Base-by-base conservation (phyloP, 768 basidiomycete species). In the Podaxis carcinomalis region DNA sequence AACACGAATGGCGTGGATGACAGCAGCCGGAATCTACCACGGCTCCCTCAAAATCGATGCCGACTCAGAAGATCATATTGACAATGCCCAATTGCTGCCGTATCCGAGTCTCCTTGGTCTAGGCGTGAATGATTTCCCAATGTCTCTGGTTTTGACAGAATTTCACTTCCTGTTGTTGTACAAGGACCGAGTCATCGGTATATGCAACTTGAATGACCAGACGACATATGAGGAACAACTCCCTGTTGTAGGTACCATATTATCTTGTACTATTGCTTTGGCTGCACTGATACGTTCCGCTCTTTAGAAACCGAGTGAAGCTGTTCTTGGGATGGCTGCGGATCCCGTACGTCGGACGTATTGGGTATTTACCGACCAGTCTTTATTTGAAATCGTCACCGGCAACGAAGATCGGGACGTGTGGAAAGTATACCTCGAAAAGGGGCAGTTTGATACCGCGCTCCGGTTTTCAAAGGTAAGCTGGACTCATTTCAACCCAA, bases 101-200 rank as follows among this genome's bases (percentile, higher is more conserved):
- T 95, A 93, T 68, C 91, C 91, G 16, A 54, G 76, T 32, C 64
- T 77, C 36, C 70, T 74, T 6, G 67, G 65, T 23, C 61, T 58
- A 36, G 73, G 73, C 14, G 27, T 64, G 4, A 69, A 75, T 4
- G 80, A 84, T 55, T 68, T 82, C 14, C 95, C 96, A 0, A 64
- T 85, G 4, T 92, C 93, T 2, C 84, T 96, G 68, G 81, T 87
- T 9, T 75, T 97, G 57, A 96, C 95, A 0, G 92, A 96, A 68
- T 97, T 92, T 69, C 97, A 99, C 70, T 93, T 95, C 68, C 74
- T 99, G 19, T 72, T 98, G 3, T 77, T 98, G 4, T 96, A 93
- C 74, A 78, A 78, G 44, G 89, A 95, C 68, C 80, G 88, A 47
- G 79, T 98, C 9, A 76, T 86, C 13, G 93, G 85, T 3, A 79